Percentiles rank a stretch among this genome's conserved stretches.
These are phyloP conservation scores for Fusarium tricinctum DNA, from an alignment of 2,329 filamentous ascomycete genomes.

Conservation along the genomic window DNA sequence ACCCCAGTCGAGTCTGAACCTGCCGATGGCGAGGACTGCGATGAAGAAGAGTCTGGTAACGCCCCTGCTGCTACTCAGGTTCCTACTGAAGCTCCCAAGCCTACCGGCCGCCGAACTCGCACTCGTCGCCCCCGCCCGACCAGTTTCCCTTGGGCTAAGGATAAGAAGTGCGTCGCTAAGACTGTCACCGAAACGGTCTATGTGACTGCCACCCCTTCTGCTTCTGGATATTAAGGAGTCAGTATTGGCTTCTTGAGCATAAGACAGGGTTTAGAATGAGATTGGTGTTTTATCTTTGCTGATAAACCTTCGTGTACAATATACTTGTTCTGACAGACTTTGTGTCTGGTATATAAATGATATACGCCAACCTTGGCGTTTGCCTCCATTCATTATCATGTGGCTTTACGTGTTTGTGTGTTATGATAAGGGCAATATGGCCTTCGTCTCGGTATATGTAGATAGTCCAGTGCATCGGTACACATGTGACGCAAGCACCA, in stretches of 20 bases:
- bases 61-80: background rate
- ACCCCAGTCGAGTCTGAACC: background rate
- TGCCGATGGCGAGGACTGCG: background rate
- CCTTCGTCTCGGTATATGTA: too few relatives aligned
- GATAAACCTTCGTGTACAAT: constrained; percentile 26
- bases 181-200: constrained; percentile 46
- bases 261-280: background rate
- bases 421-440: too few relatives aligned
- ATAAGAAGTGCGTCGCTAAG: constrained; percentile 30
- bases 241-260: background rate
- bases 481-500: too few relatives aligned
- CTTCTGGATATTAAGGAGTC: constrained; percentile 16
- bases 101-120: constrained; percentile 25
- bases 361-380: constrained; percentile 8
- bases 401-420: background rate
- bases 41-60: background rate
- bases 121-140: constrained; percentile 36
- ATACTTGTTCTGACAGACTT: constrained; percentile 12
- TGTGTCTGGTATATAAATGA: constrained; percentile 14
- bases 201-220: constrained; percentile 40
- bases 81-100: constrained; percentile 8
- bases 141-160: constrained; percentile 10
- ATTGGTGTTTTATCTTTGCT: background rate
- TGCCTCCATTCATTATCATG: background rate
- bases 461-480: too few relatives aligned